phyloP scores from a whole-genome alignment of 2,329 filamentous ascomycete genomes.

The Pseudogymnoascus pannorum region DNA sequence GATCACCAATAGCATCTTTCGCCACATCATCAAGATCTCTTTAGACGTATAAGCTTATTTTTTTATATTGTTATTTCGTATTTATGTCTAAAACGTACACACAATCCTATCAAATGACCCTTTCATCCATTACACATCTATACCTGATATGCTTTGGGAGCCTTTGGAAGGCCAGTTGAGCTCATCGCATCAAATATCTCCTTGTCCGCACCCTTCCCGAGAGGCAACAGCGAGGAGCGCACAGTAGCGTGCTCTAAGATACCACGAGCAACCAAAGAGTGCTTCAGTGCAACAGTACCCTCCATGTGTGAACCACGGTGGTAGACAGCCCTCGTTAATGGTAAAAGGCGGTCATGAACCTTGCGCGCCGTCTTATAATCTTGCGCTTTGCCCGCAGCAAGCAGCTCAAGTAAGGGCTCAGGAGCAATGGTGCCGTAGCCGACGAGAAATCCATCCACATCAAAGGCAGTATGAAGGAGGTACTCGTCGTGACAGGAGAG shows the following conservation, averaged over 20 bases:
- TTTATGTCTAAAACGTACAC: background rate
- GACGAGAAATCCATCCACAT: constrained; percentile 47
- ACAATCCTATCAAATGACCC: background rate
- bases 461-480: constrained; percentile 43
- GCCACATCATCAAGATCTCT: too few species aligned
- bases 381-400: constrained; percentile 41
- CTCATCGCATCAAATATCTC: constrained; percentile 11
- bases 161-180: constrained; percentile 12
- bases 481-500: constrained; percentile 47
- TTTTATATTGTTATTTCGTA: background rate
- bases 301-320: constrained; percentile 49
- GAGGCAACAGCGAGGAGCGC: constrained; percentile 28
- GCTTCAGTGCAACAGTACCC: constrained; percentile 45
- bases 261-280: constrained; percentile 43
- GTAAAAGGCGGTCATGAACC: constrained; percentile 44
- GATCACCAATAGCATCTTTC: too few species aligned
- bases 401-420: constrained; percentile 42
- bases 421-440: constrained; percentile 47
- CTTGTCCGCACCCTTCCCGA: constrained; percentile 12
- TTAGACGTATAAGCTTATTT: background rate
- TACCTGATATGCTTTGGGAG: constrained; percentile 6
- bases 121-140: background rate
- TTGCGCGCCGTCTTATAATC: constrained; percentile 41
- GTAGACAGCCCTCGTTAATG: constrained; percentile 46
- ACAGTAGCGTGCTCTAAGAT: constrained; percentile 44